Base-by-base conservation (phyloP, 2,329 filamentous ascomycete species). In the Paecilomyces formosus region DNA sequence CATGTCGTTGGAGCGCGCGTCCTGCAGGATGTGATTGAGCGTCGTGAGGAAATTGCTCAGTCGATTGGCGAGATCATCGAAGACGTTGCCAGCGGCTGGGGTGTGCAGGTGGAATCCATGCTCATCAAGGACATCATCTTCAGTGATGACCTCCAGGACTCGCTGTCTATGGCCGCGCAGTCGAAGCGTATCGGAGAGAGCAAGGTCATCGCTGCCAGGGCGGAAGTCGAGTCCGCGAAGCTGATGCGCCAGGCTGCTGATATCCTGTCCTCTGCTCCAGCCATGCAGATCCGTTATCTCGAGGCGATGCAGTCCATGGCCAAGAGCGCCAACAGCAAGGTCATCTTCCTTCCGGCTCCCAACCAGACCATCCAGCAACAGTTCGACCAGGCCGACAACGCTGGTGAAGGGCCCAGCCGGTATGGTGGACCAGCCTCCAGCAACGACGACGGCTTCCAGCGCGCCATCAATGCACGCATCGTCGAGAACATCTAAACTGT, bases 271-370 rank as follows among this genome's bases (percentile, higher is more conserved):
- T 91, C 86, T 15, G 93, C 93, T 0, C 94, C 94, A 2, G 94
- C 94, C 66, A 99, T 99, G 94, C 92, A 97, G 79, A 96, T 96
- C 79, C 83, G 92, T 65, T 97, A 97, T 76, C 88, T 99, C 65
- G 94, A 99, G 79, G 92, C 94, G 3, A 97, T 97, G 93, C 94
- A 97, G 75, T 85, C 90, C 50, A 99, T 99, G 93, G 94, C 94
- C 68, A 97, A 97, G 84, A 85, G 85, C 0, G 90, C 92, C 54
- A 95, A 92, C 76, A 84, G 82, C 76, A 95, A 95, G 78, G 88
- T 94, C 68, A 92, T 93, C 67, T 93, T 94, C 82, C 72, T 94
- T 65, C 89, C 88, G 1, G 85, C 81, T 8, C 75, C 80, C 49
- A 84, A 83, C 73, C 84, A 89, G 76, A 85, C 83, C 15, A 67